Conservation (phyloP, 2,329 filamentous ascomycete species). For the Chalaropsis thielavioides region DNA sequence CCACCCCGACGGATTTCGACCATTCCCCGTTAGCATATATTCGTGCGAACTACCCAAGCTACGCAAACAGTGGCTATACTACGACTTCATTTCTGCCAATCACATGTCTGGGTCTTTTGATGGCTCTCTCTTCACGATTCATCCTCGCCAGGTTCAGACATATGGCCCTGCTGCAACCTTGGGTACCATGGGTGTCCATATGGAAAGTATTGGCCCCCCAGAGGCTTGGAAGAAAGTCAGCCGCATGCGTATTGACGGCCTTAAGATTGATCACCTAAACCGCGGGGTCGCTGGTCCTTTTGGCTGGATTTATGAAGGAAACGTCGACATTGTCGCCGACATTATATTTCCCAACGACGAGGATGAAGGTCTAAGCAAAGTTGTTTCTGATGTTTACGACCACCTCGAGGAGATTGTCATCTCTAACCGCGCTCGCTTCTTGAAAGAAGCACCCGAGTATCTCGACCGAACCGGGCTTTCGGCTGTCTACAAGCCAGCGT, state of each 20-base stretch:
- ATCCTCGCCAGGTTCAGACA: constrained; percentile 71
- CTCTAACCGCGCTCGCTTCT: constrained; percentile 40
- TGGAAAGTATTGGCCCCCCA: constrained; percentile 41
- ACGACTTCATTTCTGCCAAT: constrained; percentile 89
- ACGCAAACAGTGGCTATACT: constrained; percentile 93
- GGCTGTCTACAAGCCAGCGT: constrained; percentile 16
- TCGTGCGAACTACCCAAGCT: constrained; percentile 87
- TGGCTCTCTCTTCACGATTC: constrained; percentile 91
- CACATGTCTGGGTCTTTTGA: constrained; percentile 95
- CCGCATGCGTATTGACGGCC: constrained; percentile 75
- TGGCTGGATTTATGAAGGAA: constrained; percentile 94
- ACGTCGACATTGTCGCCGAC: constrained; percentile 90
- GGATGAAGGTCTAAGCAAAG: constrained; percentile 79
- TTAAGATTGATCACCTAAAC: constrained; percentile 93
- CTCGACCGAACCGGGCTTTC: constrained; percentile 17
- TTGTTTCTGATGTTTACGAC: constrained; percentile 95
- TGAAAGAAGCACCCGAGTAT: constrained; percentile 16
- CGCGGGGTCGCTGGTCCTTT: constrained; percentile 85
- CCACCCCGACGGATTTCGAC: constrained; percentile 80
- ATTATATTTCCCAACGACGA: constrained; percentile 84
- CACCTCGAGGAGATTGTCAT: constrained; percentile 85
- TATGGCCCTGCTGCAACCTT: constrained; percentile 13
- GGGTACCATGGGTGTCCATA: constrained; percentile 15
- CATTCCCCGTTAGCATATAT: constrained; percentile 89
- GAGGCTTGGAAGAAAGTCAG: constrained; percentile 92